These are phyloP conservation scores for Aquilaria sinensis DNA, from an alignment of 345 rosid genomes.

Conservation along the genomic window DNA sequence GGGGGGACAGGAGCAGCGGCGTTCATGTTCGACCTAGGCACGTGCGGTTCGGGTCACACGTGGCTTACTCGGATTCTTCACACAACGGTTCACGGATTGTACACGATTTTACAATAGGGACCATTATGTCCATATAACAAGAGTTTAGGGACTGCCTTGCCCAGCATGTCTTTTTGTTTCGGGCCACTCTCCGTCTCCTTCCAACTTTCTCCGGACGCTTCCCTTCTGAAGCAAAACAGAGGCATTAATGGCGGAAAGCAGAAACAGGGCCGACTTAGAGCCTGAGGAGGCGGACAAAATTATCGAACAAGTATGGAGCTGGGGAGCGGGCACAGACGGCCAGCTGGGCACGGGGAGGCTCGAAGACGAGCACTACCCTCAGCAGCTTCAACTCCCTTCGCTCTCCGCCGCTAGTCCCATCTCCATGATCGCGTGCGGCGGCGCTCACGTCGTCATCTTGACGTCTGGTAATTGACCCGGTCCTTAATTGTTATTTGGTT, in stretches of 20 bases:
- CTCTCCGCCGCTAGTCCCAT: conserved; percentile 40
- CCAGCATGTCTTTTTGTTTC: too few relatives aligned
- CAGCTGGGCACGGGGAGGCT: conserved; percentile 69
- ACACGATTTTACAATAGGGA: too few relatives aligned
- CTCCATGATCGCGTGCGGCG: conserved; percentile 80
- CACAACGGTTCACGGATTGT: too few relatives aligned
- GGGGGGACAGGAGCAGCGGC: background rate
- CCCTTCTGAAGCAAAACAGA: too few relatives aligned
- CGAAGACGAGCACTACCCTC: conserved; percentile 75
- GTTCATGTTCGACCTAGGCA: background rate
- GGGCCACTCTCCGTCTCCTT: too few relatives aligned
- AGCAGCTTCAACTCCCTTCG: conserved; percentile 44
- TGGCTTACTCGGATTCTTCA: background rate
- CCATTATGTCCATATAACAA: too few relatives aligned
- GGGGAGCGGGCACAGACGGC: conserved; percentile 98
- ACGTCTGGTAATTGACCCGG: conserved; percentile 33
- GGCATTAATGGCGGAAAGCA: too few relatives aligned
- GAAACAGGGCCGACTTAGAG: too few relatives aligned
- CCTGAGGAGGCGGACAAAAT: too few relatives aligned
- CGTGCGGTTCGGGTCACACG: background rate
- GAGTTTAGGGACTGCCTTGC: too few relatives aligned
- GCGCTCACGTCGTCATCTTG: conserved; percentile 85
- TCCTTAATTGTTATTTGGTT: background rate
- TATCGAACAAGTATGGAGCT: conserved; percentile 62
- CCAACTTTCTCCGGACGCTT: too few relatives aligned